A percentile compares a stretch with the other conserved stretches of the same genome.
These are phyloP conservation scores for Ogataea corticis DNA, from an alignment of 805 yeast species.

Conservation along the genomic window DNA sequence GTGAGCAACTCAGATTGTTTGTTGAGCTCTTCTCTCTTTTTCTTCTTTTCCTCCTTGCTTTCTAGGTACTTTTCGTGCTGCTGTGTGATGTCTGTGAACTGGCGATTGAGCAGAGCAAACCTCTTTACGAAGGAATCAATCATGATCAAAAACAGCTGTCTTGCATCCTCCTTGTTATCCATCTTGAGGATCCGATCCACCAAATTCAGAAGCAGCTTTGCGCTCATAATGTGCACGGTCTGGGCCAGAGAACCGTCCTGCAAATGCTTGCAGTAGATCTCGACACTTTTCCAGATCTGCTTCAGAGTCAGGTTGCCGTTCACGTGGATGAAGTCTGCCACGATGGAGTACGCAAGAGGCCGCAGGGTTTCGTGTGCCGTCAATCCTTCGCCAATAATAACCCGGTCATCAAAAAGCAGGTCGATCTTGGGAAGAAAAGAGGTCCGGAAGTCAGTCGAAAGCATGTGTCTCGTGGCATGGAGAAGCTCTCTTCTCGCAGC, in stretches of 20 bases:
- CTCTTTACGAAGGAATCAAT: conserved; percentile 86
- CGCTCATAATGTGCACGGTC: conserved; percentile 95
- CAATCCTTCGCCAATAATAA: conserved; percentile 88
- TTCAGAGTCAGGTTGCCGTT: conserved; percentile 77
- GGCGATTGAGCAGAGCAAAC: conserved; percentile 71
- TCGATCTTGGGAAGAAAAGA: conserved; percentile 86
- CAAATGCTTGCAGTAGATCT: conserved; percentile 74
- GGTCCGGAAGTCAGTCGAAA: conserved; percentile 82
- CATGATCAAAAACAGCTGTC: conserved; percentile 82
- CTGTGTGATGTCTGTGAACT: conserved; percentile 63
- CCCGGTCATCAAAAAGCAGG: conserved; percentile 79
- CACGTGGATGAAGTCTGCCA: conserved; percentile 94
- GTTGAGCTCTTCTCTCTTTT: conserved; percentile 40
- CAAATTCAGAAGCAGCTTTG: conserved; percentile 80
- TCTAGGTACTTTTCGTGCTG: conserved; percentile 57
- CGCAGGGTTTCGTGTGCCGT: conserved; percentile 88
- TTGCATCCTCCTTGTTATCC: conserved; percentile 77
- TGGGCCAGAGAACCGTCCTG: conserved; percentile 81
- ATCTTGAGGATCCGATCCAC: conserved; percentile 85
- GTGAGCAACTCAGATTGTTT: conserved; percentile 40
- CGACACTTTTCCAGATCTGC: conserved; percentile 86
- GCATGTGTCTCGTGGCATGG: conserved; percentile 93
- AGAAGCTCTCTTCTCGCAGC: conserved; percentile 89
- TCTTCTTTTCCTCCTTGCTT: conserved; percentile 43
- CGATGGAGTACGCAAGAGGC: conserved; percentile 91